Percentiles rank a stretch among this genome's conserved stretches.
Conservation (phyloP, 352 stramenopile species). For the Globisporangium megalacanthum region DNA sequence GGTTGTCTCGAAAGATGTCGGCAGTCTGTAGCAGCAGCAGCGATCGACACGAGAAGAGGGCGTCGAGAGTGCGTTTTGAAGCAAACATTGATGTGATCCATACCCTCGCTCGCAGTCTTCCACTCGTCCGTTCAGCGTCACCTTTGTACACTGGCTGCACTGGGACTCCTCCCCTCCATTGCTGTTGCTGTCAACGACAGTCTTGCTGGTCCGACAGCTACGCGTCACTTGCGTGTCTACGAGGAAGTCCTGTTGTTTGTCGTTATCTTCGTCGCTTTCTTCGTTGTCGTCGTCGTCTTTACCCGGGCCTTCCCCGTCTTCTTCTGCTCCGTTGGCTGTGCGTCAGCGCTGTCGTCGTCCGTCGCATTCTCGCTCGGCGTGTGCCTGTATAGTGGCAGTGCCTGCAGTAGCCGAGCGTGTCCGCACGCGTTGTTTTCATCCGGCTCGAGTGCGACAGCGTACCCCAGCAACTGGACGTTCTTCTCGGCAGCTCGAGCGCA, state of each 20-base stretch:
- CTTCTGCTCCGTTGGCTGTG: not conserved
- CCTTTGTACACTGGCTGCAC: too few species aligned
- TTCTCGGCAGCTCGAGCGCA: slow-evolving; percentile 35
- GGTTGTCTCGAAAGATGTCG: too few species aligned
- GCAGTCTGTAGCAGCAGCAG: too few species aligned
- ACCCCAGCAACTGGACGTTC: slow-evolving; percentile 64
- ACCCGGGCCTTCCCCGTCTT: not conserved
- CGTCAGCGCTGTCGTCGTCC: too few species aligned
- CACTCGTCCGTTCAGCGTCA: too few species aligned
- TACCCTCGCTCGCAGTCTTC: too few species aligned
- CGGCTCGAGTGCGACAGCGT: slow-evolving; percentile 45
- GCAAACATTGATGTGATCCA: too few species aligned
- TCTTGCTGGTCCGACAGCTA: too few species aligned
- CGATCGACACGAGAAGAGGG: too few species aligned
- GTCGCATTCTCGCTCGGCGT: not conserved
- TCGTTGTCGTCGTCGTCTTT: not conserved
- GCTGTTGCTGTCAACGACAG: too few species aligned
- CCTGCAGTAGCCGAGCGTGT: slow-evolving; percentile 31
- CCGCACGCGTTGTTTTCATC: slow-evolving; percentile 29
- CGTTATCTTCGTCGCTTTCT: not conserved
- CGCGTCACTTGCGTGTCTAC: not conserved
- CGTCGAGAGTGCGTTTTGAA: too few species aligned
- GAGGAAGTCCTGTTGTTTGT: not conserved
- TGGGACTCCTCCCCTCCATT: too few species aligned
- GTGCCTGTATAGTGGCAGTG: slow-evolving; percentile 25